These are phyloP conservation scores for Xylaria sp. DNA, from an alignment of 2,329 filamentous ascomycete genomes.

Conservation along the genomic window DNA sequence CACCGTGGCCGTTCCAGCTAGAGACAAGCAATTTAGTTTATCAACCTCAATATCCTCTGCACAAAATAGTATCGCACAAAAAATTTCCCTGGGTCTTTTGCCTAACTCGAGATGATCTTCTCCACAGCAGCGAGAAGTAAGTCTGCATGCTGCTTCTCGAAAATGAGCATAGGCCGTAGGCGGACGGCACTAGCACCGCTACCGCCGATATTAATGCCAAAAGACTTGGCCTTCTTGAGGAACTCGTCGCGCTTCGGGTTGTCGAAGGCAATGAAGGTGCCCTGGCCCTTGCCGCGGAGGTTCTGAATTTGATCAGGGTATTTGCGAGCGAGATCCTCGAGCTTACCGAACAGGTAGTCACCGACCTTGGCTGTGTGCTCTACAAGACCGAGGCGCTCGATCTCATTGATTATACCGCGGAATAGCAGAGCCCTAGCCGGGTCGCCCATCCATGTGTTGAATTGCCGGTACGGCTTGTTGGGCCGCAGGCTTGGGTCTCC, in stretches of 20 bases:
- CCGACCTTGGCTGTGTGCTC: constrained; percentile 81
- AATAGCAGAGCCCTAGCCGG: constrained; percentile 86
- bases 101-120: constrained; percentile 69
- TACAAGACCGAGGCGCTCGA: constrained; percentile 81
- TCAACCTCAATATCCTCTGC: not conserved
- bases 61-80: not conserved
- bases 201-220: constrained; percentile 89
- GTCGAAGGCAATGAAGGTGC: constrained; percentile 95
- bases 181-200: constrained; percentile 80
- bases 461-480: constrained; percentile 94
- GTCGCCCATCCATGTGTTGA: constrained; percentile 98
- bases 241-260: constrained; percentile 83
- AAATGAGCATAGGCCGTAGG: constrained; percentile 88
- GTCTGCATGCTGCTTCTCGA: constrained; percentile 91
- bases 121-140: constrained; percentile 82
- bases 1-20: not conserved
- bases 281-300: constrained; percentile 86
- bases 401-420: constrained; percentile 85
- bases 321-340: constrained; percentile 73
- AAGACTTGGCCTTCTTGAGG: constrained; percentile 78
- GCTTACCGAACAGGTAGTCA: constrained; percentile 78
- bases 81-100: not conserved
- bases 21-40: not conserved
- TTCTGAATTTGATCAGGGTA: constrained; percentile 85
- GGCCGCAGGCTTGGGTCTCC: constrained; percentile 81